Evolutionary conservation across 495 filamentous ascomycete genomes (phyloP).

Genomic region (Podospora sp.): DNA sequence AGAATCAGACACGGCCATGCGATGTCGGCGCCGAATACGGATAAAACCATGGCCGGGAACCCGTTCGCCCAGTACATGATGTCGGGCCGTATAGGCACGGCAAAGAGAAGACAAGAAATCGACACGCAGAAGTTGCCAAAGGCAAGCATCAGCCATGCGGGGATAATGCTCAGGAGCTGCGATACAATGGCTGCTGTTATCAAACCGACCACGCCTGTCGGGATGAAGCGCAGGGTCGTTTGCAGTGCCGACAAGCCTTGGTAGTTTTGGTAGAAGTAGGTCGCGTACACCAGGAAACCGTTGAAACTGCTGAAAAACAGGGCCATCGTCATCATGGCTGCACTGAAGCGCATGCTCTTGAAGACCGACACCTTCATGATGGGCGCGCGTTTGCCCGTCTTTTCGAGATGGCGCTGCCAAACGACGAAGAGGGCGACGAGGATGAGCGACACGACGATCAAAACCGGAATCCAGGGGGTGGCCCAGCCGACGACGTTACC

Average conservation of each 20-base stretch:
- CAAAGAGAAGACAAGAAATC: slow-evolving; percentile 56
- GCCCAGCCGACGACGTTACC: slow-evolving; percentile 69
- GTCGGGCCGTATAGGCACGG: slow-evolving; percentile 54
- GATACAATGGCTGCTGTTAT: slow-evolving; percentile 54
- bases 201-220: slow-evolving; percentile 58
- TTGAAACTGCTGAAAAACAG: slow-evolving; percentile 64
- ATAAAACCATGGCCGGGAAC: slow-evolving; percentile 59
- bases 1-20: slow-evolving; percentile 61
- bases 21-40: slow-evolving; percentile 62
- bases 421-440: slow-evolving; percentile 61
- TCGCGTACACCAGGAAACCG: slow-evolving; percentile 61
- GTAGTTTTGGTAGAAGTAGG: slow-evolving; percentile 66
- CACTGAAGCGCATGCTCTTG: slow-evolving; percentile 53
- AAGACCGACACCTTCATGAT: slow-evolving; percentile 64
- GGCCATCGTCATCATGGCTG: slow-evolving; percentile 61
- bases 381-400: slow-evolving; percentile 41
- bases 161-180: slow-evolving; percentile 55
- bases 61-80: slow-evolving; percentile 64
- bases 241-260: slow-evolving; percentile 55
- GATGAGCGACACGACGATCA: slow-evolving; percentile 64
- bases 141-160: slow-evolving; percentile 55
- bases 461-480: slow-evolving; percentile 63
- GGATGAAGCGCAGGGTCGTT: slow-evolving; percentile 64
- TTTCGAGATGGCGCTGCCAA: slow-evolving; percentile 66
- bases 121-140: slow-evolving; percentile 53